Evolutionary conservation across 306 rosid genomes (phyloP).

Genomic region (Cucumis hystrix): DNA sequence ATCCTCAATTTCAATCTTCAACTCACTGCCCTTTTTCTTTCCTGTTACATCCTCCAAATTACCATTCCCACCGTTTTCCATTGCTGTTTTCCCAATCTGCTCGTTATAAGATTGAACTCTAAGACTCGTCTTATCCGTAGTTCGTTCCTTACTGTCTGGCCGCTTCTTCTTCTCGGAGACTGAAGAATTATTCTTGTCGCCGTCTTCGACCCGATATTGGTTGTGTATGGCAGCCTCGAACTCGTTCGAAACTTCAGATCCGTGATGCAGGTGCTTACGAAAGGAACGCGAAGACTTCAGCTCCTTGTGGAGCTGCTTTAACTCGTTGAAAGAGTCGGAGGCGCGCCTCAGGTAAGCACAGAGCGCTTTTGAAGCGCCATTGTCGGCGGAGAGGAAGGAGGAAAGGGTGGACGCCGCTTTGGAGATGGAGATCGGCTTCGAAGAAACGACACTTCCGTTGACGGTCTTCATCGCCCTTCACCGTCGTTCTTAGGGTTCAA

Average conservation of each 20-base stretch:
- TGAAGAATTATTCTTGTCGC: neutral
- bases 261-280: neutral
- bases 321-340: slow-evolving; percentile 32
- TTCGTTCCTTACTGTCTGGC: neutral
- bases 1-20: neutral
- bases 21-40: neutral
- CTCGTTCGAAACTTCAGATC: slow-evolving; percentile 6
- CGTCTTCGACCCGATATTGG: neutral
- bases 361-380: slow-evolving; percentile 20
- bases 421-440: slow-evolving; percentile 33
- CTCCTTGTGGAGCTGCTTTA: slow-evolving; percentile 29
- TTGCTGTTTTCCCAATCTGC: neutral
- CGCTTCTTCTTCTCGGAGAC: neutral
- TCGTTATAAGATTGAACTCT: neutral
- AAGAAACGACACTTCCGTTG: slow-evolving; percentile 14
- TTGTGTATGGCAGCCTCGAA: slow-evolving; percentile 1
- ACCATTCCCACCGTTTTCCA: neutral
- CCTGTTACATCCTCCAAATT: neutral
- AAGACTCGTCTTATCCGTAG: neutral
- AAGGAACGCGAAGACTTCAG: slow-evolving; percentile 5
- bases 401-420: slow-evolving; percentile 29
- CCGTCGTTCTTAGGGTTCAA: neutral
- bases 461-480: slow-evolving; percentile 18
- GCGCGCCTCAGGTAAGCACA: slow-evolving; percentile 33
- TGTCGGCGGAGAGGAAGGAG: slow-evolving; percentile 18